Evolutionary conservation across 257 asterid genomes (phyloP), one percentile per base, ranked within the genome.

Genomic region (Rubia yunnanensis): DNA sequence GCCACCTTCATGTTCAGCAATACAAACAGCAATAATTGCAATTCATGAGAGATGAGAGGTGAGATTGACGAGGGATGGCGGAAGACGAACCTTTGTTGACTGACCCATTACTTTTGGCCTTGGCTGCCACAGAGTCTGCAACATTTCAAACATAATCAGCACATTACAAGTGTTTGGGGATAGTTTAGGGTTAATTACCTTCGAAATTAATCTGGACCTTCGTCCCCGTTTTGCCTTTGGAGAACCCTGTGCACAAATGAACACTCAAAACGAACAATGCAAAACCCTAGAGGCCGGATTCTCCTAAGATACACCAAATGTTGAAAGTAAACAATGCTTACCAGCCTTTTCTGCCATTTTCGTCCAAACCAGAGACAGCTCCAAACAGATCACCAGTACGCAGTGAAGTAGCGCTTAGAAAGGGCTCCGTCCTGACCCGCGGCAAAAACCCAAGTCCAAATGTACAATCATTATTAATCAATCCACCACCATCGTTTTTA

Each of bases 161-260:
- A 50, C 14, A 41, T 5, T 9, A 41, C 14, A 41, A 10, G n/a
- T n/a, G n/a, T n/a, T n/a, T n/a, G 7, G 36, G 7, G 7, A 32
- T 32, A 0, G 6, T 4, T 32, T 32, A 1, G 36, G 22, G 1
- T 70, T 60, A 72, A 83, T n/a, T 34, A 60, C 92, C 96, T 81
- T 81, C 87, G 36, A 78, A 72, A 66, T 74, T 85, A 69, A 88
- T 86, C 78, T 80, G 88, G 72, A 88, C 96, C 73, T 73, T 80
- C 76, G 81, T 88, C 66, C 89, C 95, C 67, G 75, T 78, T 72
- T 75, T 88, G 84, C 85, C 85, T 68, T 71, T 83, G 66, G 73
- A 66, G 69, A 66, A 75, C 22, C 76, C 82, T 73, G 61, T 65
- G 69, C 38, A 63, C 41, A 20, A 13, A 31, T 32, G 10, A 34